Evolutionary conservation across 768 basidiomycete genomes (phyloP).

Genomic region (Pisolithus albus): DNA sequence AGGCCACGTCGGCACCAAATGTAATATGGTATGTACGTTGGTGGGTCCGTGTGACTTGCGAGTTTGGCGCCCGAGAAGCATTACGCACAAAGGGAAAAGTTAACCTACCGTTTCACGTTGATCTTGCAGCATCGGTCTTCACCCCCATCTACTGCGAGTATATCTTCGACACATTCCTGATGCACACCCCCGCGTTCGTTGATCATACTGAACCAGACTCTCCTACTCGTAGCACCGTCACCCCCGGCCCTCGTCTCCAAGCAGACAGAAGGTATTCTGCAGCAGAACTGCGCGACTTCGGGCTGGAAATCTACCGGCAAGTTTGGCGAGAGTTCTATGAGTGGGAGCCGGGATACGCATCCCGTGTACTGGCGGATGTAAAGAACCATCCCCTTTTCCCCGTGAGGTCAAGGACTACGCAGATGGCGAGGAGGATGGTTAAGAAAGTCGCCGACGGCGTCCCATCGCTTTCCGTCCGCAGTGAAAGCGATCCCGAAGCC

Average conservation of each 20-base stretch:
- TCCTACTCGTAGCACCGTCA: constrained; percentile 1
- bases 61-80: too few species aligned
- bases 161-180: neutral
- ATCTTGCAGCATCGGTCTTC: neutral
- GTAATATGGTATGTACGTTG: too few species aligned
- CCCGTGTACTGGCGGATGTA: constrained; percentile 18
- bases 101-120: too few species aligned
- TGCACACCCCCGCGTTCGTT: constrained; percentile 5
- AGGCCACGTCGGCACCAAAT: too few species aligned
- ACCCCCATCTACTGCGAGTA: neutral
- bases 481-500: neutral
- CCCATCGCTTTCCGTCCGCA: neutral
- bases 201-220: constrained; percentile 20
- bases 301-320: constrained; percentile 25
- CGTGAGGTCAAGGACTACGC: constrained; percentile 7
- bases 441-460: constrained; percentile 1
- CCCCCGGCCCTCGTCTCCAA: neutral
- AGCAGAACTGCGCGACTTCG: constrained; percentile 17
- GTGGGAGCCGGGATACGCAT: constrained; percentile 34
- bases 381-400: neutral
- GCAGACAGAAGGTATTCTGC: neutral
- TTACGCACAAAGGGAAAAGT: too few species aligned
- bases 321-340: constrained; percentile 42
- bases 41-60: too few species aligned
- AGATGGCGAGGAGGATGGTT: constrained; percentile 9